Evolutionary conservation across 148 eudicot genomes (phyloP).

Genomic region (Silene latifolia): DNA sequence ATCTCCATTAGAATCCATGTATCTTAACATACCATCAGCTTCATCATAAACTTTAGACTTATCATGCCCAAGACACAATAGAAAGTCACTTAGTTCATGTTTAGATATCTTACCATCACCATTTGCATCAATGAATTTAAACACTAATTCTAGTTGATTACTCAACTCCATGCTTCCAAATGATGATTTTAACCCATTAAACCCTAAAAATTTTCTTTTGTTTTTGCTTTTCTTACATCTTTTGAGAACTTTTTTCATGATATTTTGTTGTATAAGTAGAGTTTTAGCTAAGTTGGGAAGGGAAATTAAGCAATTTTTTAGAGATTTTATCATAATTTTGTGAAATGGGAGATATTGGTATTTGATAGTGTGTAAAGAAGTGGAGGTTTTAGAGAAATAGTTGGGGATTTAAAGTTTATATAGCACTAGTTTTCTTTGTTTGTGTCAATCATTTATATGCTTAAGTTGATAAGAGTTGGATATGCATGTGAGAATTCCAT

Average conservation of each 20-base stretch:
- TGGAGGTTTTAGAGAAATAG: background rate
- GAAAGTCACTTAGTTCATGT: slow-evolving; percentile 42
- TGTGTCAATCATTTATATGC: background rate
- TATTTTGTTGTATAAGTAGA: slow-evolving; percentile 22
- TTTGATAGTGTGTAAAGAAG: background rate
- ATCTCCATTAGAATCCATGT: slow-evolving; percentile 61
- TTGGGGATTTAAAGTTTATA: background rate
- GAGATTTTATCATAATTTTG: slow-evolving; percentile 15
- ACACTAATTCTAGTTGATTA: slow-evolving; percentile 52
- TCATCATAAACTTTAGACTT: slow-evolving; percentile 43
- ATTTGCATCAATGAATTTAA: slow-evolving; percentile 58
- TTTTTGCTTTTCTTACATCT: slow-evolving; percentile 26
- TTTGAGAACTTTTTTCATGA: slow-evolving; percentile 8
- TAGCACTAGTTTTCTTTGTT: background rate
- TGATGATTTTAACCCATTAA: slow-evolving; percentile 32
- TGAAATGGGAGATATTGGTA: background rate
- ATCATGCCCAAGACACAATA: slow-evolving; percentile 46
- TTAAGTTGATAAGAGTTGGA: slow-evolving; percentile 11
- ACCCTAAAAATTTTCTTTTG: slow-evolving; percentile 30
- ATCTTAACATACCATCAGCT: slow-evolving; percentile 44
- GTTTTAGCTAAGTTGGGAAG: slow-evolving; percentile 27
- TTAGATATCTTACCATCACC: slow-evolving; percentile 67
- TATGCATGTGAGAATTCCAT: slow-evolving; percentile 32
- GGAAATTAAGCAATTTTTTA: slow-evolving; percentile 26
- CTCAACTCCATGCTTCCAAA: slow-evolving; percentile 42